Evolutionary conservation across 148 eudicot genomes (phyloP).

Genomic region (Fagopyrum tataricum): DNA sequence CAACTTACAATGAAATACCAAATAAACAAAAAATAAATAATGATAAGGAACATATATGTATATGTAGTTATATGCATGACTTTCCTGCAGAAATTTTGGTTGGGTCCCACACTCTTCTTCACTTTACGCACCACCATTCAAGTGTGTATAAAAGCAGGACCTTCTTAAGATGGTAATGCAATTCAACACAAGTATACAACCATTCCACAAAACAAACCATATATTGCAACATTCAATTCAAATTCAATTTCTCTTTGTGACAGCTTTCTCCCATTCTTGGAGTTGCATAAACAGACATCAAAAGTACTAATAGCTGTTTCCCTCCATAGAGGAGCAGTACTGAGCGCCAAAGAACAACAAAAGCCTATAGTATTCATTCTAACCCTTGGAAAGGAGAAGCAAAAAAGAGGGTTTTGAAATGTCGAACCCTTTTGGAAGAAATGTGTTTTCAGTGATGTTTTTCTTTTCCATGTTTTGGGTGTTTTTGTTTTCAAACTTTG

Average conservation of each 20-base stretch:
- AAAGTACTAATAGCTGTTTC: neutral
- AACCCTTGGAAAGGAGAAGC: no score
- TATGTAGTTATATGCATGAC: neutral
- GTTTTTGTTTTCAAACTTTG: constrained; percentile 30
- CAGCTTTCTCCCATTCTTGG: neutral
- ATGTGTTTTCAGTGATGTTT: constrained; percentile 4
- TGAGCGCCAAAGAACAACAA: neutral
- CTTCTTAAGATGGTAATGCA: neutral
- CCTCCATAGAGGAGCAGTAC: neutral
- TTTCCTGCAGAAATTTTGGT: neutral
- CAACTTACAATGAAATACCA: neutral
- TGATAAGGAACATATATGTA: neutral
- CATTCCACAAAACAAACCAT: neutral
- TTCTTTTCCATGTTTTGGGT: constrained; percentile 22
- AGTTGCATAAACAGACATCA: neutral
- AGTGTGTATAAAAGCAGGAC: neutral
- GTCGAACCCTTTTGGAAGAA: constrained; percentile 9
- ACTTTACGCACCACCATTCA: constrained; percentile 1
- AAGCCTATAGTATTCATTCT: neutral
- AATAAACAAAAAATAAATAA: neutral
- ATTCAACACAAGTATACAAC: neutral
- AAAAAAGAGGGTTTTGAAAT: neutral
- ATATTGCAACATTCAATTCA: constrained; percentile 3
- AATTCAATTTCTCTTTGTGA: neutral
- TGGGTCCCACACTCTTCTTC: constrained; percentile 5